These are phyloP conservation scores for Amaranthus cruentus DNA, from an alignment of 148 eudicot genomes.

Conservation along the genomic window DNA sequence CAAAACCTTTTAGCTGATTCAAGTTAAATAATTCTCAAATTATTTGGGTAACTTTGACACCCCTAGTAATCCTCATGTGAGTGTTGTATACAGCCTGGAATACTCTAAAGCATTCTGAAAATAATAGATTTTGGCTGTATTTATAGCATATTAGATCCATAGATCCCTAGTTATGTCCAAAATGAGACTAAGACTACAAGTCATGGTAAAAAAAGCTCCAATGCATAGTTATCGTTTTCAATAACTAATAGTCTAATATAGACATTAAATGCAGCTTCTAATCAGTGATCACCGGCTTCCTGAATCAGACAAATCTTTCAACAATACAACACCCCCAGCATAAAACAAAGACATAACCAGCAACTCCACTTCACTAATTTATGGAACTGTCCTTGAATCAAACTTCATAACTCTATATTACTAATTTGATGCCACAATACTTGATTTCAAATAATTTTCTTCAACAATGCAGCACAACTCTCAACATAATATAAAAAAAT, in stretches of 20 bases:
- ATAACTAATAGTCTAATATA: not conserved
- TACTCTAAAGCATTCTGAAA: too few relatives aligned
- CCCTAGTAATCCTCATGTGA: too few relatives aligned
- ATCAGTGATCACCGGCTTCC: not conserved
- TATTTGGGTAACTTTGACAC: too few relatives aligned
- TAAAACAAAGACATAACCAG: not conserved
- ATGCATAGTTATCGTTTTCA: too few relatives aligned
- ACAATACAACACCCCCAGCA: not conserved
- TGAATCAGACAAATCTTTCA: not conserved
- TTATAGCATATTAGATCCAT: too few relatives aligned
- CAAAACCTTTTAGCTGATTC: not conserved
- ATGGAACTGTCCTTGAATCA: too few relatives aligned
- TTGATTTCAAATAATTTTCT: not conserved
- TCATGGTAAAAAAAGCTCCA: too few relatives aligned
- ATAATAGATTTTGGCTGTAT: too few relatives aligned
- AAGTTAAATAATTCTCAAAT: not conserved
- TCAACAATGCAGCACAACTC: conserved; percentile 8
- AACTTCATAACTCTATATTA: not conserved
- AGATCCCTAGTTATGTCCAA: too few relatives aligned
- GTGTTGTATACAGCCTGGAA: too few relatives aligned
- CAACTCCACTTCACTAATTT: not conserved
- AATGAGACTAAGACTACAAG: too few relatives aligned
- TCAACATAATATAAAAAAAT: not conserved
- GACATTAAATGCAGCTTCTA: not conserved
- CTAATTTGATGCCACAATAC: not conserved